Evolutionary conservation across 495 filamentous ascomycete genomes (phyloP).

Genomic region (Hyaloscypha hepaticicola): DNA sequence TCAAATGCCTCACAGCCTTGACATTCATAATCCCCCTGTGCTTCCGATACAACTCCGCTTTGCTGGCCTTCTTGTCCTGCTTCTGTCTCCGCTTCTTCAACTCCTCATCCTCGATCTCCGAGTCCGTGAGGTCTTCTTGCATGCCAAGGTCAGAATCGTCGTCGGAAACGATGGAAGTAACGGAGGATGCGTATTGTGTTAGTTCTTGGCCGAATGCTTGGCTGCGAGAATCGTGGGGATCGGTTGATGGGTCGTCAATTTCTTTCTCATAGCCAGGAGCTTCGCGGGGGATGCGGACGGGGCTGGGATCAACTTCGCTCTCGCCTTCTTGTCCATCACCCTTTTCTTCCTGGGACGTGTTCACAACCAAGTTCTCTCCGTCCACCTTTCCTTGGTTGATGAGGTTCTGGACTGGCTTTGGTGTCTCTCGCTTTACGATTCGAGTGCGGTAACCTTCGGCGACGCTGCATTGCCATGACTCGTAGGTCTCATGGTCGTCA

Average conservation of each 20-base stretch:
- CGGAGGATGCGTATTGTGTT: neutral
- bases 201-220: conserved; percentile 13
- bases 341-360: neutral
- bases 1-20: conserved; percentile 10
- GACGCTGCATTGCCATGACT: conserved; percentile 7
- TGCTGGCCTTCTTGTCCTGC: conserved; percentile 10
- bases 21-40: conserved; percentile 15
- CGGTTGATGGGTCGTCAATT: conserved; percentile 1
- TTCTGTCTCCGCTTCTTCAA: conserved; percentile 18
- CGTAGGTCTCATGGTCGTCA: conserved; percentile 13
- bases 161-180: neutral
- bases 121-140: conserved; percentile 18
- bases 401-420: conserved; percentile 6
- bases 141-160: neutral
- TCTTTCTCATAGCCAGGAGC: conserved; percentile 12
- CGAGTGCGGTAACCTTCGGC: conserved; percentile 14
- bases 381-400: conserved; percentile 11
- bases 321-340: neutral
- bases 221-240: neutral
- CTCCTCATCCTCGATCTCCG: conserved; percentile 19
- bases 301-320: neutral
- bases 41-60: conserved; percentile 13
- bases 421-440: conserved; percentile 13
- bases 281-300: conserved; percentile 2
- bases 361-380: neutral